Evolutionary conservation across 805 yeast species (phyloP).

Genomic region (Yarrowia keelungensis): DNA sequence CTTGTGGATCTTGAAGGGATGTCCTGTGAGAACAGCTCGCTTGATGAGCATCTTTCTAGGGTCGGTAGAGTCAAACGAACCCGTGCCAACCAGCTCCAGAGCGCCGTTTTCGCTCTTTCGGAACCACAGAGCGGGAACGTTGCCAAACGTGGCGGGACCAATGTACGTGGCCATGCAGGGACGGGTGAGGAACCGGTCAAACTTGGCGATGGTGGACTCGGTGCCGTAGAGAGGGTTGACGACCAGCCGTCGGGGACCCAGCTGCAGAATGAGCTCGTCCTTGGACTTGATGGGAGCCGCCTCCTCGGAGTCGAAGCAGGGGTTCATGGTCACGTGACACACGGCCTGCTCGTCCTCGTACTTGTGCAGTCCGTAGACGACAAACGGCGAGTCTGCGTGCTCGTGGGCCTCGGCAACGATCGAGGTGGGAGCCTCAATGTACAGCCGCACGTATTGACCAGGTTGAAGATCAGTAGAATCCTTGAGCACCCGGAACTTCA

Average conservation of each 20-base stretch:
- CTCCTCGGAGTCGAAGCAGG: conserved; percentile 65
- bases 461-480: conserved; percentile 62
- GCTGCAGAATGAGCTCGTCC: conserved; percentile 82
- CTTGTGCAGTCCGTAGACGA: conserved; percentile 74
- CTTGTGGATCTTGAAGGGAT: conserved; percentile 94
- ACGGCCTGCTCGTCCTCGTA: conserved; percentile 89
- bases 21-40: conserved; percentile 89
- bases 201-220: conserved; percentile 85
- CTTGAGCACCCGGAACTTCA: conserved; percentile 71
- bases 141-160: conserved; percentile 82
- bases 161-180: conserved; percentile 82
- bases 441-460: conserved; percentile 70
- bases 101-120: conserved; percentile 57
- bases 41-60: conserved; percentile 84
- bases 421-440: conserved; percentile 53
- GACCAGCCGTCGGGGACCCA: conserved; percentile 87
- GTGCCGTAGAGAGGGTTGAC: conserved; percentile 82
- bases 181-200: conserved; percentile 78
- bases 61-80: conserved; percentile 87
- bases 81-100: conserved; percentile 77
- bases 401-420: conserved; percentile 62
- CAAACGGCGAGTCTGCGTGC: conserved; percentile 61
- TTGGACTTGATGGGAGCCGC: conserved; percentile 81
- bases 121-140: conserved; percentile 82
- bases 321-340: conserved; percentile 86